Evolutionary conservation across 2,329 filamentous ascomycete species (phyloP), one percentile per base, ranked within the genome.

Genomic region (Fusarium tjaetaba): DNA sequence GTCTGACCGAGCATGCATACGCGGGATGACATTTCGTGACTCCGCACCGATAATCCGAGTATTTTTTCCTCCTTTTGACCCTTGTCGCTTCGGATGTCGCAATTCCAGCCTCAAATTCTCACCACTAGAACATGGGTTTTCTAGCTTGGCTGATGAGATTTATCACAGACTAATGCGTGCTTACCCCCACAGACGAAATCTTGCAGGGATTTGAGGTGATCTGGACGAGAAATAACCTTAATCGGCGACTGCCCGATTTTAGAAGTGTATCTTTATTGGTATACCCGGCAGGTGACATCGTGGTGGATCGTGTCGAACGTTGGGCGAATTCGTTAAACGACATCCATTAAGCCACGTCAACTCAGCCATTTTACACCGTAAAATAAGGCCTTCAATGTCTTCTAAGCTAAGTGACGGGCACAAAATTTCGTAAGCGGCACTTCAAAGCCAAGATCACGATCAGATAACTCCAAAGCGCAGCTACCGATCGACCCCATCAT

Each of bases 21-120:
- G 46, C n/a, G 38, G 28, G 36, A 41, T 39, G 41, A 7, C 32
- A 46, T 30, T 36, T 20, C 39, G 16, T 7, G 28, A 24, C 55
- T 61, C 68, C 51, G 36, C 51, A 67, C 61, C 72, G 71, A 58
- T 20, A 38, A 36, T 58, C 71, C 62, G 52, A 30, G 39, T 24
- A 22, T 34, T 14, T n/a, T 55, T 28, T n/a, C n/a, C 36, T 26
- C 39, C 28, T 41, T 34, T 39, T 26, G 4, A 58, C 24, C 61
- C 71, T 60, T 64, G 53, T 59, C 59, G 28, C 36, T 65, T 68
- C 71, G 71, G 71, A 74, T 73, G 59, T 73, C 71, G 71, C 71
- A 55, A 73, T 73, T 61, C 51, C 34, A 72, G 71, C 63, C 63
- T 51, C 59, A 38, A 61, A 73, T 73, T 70, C 46, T 30, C 39